Evolutionary conservation across 352 stramenopile species (phyloP).

Genomic region (Phytophthora aleatoria): DNA sequence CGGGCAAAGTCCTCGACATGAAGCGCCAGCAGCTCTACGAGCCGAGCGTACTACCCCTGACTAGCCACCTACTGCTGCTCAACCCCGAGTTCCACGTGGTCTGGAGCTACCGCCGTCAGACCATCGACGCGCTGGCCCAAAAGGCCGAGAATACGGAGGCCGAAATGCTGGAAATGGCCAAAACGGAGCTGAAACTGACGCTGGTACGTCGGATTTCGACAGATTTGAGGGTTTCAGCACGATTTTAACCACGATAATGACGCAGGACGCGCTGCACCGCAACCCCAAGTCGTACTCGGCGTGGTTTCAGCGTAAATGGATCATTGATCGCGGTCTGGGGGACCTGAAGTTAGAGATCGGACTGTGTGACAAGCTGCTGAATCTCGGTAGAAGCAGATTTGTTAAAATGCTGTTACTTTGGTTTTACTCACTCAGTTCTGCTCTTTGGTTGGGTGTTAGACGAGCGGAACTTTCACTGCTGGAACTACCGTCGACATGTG

Average conservation of each 20-base stretch:
- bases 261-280: slow-evolving; percentile 91
- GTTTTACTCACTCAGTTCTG: slow-evolving; percentile 25
- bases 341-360: slow-evolving; percentile 77
- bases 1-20: slow-evolving; percentile 68
- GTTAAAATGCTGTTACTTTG: slow-evolving; percentile 5
- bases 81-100: slow-evolving; percentile 98
- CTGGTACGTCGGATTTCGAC: slow-evolving; percentile 18
- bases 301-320: slow-evolving; percentile 91
- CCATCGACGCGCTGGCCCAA: slow-evolving; percentile 64
- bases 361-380: slow-evolving; percentile 73
- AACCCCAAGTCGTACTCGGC: slow-evolving; percentile 98
- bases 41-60: slow-evolving; percentile 74
- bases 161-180: slow-evolving; percentile 55
- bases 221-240: not conserved
- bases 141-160: slow-evolving; percentile 27
- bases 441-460: slow-evolving; percentile 64
- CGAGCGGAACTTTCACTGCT: slow-evolving; percentile 99
- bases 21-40: slow-evolving; percentile 59
- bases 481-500: slow-evolving; percentile 95
- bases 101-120: slow-evolving; percentile 96
- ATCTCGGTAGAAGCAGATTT: slow-evolving; percentile 16
- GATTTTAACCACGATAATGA: not conserved
- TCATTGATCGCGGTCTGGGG: slow-evolving; percentile 71
- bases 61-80: slow-evolving; percentile 92
- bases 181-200: slow-evolving; percentile 91